phyloP scores from a whole-genome alignment of 2,329 filamentous ascomycete genomes.

The Sclerotinia spermophila region DNA sequence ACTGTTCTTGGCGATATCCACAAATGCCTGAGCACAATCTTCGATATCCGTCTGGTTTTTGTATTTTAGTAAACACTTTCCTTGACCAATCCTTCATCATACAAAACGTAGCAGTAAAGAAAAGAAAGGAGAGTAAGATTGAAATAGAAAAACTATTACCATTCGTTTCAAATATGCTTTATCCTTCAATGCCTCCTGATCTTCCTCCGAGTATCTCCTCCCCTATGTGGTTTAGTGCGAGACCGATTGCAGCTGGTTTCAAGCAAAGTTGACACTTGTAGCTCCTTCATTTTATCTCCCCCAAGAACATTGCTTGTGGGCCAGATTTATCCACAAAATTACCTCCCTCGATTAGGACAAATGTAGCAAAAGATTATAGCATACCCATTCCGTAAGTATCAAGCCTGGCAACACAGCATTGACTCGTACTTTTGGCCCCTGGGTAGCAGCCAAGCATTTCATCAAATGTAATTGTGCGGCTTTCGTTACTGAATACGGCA shows the following conservation, averaged over 20 bases:
- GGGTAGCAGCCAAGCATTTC: constrained; percentile 59
- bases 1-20: constrained; percentile 50
- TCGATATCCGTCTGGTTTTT: constrained; percentile 44
- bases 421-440: constrained; percentile 58
- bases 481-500: constrained; percentile 41
- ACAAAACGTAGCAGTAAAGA: too few species aligned
- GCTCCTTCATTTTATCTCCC: not conserved
- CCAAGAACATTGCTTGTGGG: not conserved
- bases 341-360: not conserved
- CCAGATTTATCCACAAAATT: not conserved
- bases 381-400: constrained; percentile 61
- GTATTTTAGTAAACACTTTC: not conserved
- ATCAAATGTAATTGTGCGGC: constrained; percentile 58
- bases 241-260: not conserved
- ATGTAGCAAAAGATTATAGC: constrained; percentile 15
- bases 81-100: not conserved
- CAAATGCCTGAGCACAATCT: constrained; percentile 53
- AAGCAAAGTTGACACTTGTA: not conserved
- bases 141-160: constrained; percentile 38
- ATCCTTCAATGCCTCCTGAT: constrained; percentile 47
- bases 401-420: constrained; percentile 64
- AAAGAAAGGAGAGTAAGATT: not conserved
- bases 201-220: constrained; percentile 49
- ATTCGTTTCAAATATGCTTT: constrained; percentile 53
- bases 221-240: constrained; percentile 38